Percentiles rank a stretch among this genome's conserved stretches.
Evolutionary conservation across 2,329 filamentous ascomycete species (phyloP).

Genomic region (Scedosporium aurantiacum): DNA sequence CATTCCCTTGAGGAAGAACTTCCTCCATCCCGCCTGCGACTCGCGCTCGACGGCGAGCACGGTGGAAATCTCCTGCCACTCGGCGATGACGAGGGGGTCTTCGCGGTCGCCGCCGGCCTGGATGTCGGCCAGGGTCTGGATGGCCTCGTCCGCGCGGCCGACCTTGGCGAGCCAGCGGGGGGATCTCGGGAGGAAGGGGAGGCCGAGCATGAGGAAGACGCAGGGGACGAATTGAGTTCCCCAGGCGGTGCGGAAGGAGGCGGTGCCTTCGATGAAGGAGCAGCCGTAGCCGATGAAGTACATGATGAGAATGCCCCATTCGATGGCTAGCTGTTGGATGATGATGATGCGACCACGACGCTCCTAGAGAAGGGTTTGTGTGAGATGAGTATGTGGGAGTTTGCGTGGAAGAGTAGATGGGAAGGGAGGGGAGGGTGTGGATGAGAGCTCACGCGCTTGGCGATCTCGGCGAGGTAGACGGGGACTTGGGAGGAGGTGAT

Average conservation of each 20-base stretch:
- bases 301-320: conserved; percentile 56
- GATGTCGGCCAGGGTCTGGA: conserved; percentile 42
- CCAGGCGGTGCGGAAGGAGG: conserved; percentile 55
- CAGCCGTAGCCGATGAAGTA: conserved; percentile 58
- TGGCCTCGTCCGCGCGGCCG: conserved; percentile 45
- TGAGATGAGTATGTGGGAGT: neutral
- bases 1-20: conserved; percentile 35
- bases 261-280: conserved; percentile 44
- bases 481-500: conserved; percentile 51
- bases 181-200: conserved; percentile 51
- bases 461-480: conserved; percentile 56
- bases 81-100: conserved; percentile 44
- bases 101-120: conserved; percentile 44
- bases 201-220: conserved; percentile 43
- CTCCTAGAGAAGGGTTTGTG: conserved; percentile 28
- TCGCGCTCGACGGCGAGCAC: conserved; percentile 19
- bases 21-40: conserved; percentile 25
- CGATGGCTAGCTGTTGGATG: conserved; percentile 65
- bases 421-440: neutral
- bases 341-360: conserved; percentile 52
- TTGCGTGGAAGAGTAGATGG: neutral
- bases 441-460: conserved; percentile 8
- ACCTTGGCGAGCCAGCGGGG: conserved; percentile 53
- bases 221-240: conserved; percentile 52
- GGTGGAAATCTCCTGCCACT: conserved; percentile 39